Conservation (phyloP, 768 basidiomycete genomes). For the Suillus clintonianus region DNA sequence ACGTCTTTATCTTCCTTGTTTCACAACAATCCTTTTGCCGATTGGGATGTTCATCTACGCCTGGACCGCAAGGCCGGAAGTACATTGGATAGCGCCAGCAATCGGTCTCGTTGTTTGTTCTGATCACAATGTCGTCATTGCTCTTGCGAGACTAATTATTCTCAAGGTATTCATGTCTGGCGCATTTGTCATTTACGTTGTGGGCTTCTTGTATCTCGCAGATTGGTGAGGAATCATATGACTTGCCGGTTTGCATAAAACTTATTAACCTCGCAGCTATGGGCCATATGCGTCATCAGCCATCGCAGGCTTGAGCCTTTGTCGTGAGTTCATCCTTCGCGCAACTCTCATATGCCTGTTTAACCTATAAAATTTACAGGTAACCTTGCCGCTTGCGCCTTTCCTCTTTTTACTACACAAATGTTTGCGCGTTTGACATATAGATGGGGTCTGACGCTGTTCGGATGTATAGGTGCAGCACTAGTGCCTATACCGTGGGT, state of each 20-base stretch:
- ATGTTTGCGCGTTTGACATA: constrained; percentile 55
- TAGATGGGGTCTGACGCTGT: constrained; percentile 56
- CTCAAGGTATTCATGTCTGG: constrained; percentile 46
- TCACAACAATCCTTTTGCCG: constrained; percentile 51
- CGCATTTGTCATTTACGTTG: constrained; percentile 49
- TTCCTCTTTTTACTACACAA: constrained; percentile 58
- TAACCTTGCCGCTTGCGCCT: constrained; percentile 46
- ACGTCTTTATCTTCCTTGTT: constrained; percentile 54
- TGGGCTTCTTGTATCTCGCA: constrained; percentile 54
- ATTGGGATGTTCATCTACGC: constrained; percentile 69
- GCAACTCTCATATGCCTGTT: neutral
- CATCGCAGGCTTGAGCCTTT: constrained; percentile 58
- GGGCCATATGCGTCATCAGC: constrained; percentile 62
- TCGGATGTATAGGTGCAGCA: constrained; percentile 45
- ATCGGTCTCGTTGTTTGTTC: constrained; percentile 6
- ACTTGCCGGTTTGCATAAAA: neutral
- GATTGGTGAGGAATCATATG: constrained; percentile 42
- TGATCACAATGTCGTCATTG: neutral
- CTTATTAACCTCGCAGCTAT: constrained; percentile 34
- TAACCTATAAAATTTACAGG: constrained; percentile 28
- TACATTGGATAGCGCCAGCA: constrained; percentile 54
- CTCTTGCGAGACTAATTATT: neutral
- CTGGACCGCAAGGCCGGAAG: constrained; percentile 52
- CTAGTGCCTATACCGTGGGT: constrained; percentile 58
- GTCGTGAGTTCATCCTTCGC: constrained; percentile 35